Conservation (phyloP, 2,329 filamentous ascomycete genomes). For the Fusarium ambrosium region DNA sequence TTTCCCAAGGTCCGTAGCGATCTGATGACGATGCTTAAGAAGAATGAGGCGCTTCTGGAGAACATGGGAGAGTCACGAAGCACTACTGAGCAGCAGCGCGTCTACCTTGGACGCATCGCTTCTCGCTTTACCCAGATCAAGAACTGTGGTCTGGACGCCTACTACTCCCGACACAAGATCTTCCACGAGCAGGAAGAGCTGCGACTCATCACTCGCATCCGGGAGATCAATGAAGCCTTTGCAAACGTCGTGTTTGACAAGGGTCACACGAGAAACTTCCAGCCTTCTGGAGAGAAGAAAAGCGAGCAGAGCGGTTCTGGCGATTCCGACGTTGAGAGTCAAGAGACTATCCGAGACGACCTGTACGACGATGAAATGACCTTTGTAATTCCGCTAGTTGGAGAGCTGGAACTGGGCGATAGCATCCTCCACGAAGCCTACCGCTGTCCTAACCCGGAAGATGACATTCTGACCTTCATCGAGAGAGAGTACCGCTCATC, state of each 20-base stretch:
- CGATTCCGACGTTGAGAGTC: background rate
- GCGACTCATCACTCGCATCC: slow-evolving; percentile 56
- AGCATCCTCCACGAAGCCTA: slow-evolving; percentile 46
- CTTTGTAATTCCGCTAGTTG: slow-evolving; percentile 21
- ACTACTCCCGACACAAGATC: slow-evolving; percentile 50
- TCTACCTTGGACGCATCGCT: slow-evolving; percentile 53
- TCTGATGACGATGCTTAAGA: slow-evolving; percentile 34
- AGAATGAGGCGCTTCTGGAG: slow-evolving; percentile 31
- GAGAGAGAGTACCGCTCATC: slow-evolving; percentile 55
- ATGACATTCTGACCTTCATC: slow-evolving; percentile 54
- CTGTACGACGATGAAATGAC: slow-evolving; percentile 15
- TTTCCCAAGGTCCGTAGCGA: slow-evolving; percentile 55
- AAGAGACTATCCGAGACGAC: slow-evolving; percentile 28
- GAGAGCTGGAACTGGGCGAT: slow-evolving; percentile 34
- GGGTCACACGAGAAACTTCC: slow-evolving; percentile 36
- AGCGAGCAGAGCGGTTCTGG: background rate
- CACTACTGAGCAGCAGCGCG: slow-evolving; percentile 50
- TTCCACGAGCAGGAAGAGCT: slow-evolving; percentile 47
- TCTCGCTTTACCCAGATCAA: slow-evolving; percentile 48
- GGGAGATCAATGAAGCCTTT: slow-evolving; percentile 56
- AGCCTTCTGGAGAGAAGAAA: background rate
- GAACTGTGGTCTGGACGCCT: slow-evolving; percentile 50
- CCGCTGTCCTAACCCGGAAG: slow-evolving; percentile 20
- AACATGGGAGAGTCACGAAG: slow-evolving; percentile 50
- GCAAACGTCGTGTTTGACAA: slow-evolving; percentile 42